These are phyloP conservation scores for Dactylellina parvicollis DNA, from an alignment of 2,329 filamentous ascomycete species.

Conservation along the genomic window DNA sequence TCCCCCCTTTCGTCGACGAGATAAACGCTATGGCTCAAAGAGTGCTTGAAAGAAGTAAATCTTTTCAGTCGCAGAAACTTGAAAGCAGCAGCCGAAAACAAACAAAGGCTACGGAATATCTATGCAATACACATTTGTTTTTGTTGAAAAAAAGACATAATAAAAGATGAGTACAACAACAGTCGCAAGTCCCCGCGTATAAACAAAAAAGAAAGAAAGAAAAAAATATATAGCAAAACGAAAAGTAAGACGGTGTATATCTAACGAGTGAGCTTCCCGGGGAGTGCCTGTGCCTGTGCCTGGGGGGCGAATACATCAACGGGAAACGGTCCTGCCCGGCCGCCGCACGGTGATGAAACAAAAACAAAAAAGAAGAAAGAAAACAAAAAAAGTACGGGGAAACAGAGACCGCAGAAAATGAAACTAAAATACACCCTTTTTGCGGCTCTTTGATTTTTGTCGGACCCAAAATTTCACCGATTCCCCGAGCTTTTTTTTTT, in stretches of 20 bases:
- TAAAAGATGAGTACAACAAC: background rate
- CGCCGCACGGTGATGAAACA: too few relatives aligned
- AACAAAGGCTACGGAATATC: background rate
- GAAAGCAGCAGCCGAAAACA: background rate
- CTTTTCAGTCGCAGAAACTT: background rate
- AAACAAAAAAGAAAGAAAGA: background rate
- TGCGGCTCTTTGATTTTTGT: background rate
- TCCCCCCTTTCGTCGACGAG: background rate
- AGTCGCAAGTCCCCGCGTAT: background rate
- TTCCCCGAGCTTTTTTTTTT: background rate
- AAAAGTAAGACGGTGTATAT: background rate
- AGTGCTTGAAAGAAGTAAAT: background rate
- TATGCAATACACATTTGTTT: constrained; percentile 1
- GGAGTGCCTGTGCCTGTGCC: too few relatives aligned
- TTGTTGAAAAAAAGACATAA: constrained; percentile 1
- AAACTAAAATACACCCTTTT: too few relatives aligned
- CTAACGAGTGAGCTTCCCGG: too few relatives aligned
- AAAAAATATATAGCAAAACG: background rate
- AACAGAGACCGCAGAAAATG: background rate
- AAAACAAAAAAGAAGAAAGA: background rate
- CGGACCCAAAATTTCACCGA: constrained; percentile 18
- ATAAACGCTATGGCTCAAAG: too few relatives aligned
- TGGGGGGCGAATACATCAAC: too few relatives aligned
- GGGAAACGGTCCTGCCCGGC: too few relatives aligned
- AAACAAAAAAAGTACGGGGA: background rate